These are phyloP conservation scores for Macrocystidia cucumis DNA, from an alignment of 1,284 basidiomycete genomes.

Conservation along the genomic window DNA sequence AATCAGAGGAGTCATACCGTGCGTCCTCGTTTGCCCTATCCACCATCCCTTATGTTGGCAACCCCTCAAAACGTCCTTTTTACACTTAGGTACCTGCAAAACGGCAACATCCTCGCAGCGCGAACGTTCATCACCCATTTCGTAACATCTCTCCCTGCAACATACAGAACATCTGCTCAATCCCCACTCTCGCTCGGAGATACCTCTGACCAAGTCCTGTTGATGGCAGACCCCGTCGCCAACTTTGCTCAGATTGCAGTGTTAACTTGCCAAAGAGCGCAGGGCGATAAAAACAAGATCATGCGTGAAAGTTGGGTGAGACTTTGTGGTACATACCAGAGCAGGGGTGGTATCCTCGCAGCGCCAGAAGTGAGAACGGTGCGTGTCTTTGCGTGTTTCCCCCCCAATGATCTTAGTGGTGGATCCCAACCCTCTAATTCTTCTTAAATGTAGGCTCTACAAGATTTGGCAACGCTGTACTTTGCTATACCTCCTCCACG, in stretches of 20 bases:
- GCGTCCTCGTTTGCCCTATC: slow-evolving; percentile 18
- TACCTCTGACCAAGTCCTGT: slow-evolving; percentile 54
- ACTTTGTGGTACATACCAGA: slow-evolving; percentile 76
- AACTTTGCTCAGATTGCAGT: slow-evolving; percentile 89
- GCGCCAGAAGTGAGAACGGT: slow-evolving; percentile 72
- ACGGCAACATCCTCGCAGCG: slow-evolving; percentile 83
- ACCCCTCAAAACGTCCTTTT: too few species aligned
- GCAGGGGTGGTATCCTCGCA: slow-evolving; percentile 52
- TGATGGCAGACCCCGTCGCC: slow-evolving; percentile 67
- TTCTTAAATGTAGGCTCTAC: slow-evolving; percentile 27
- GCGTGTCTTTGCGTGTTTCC: slow-evolving; percentile 25
- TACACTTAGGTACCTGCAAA: slow-evolving; percentile 66
- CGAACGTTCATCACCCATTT: slow-evolving; percentile 78
- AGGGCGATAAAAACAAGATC: slow-evolving; percentile 64
- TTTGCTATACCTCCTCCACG: slow-evolving; percentile 76
- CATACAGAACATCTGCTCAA: slow-evolving; percentile 21
- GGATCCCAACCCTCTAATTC: slow-evolving; percentile 1
- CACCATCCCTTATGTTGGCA: slow-evolving; percentile 3
- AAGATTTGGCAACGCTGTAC: slow-evolving; percentile 65
- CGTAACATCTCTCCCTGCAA: slow-evolving; percentile 48
- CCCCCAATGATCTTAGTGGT: background rate
- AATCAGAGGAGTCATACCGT: slow-evolving; percentile 79
- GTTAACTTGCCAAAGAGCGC: slow-evolving; percentile 75
- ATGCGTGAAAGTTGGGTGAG: slow-evolving; percentile 78
- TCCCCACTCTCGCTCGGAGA: slow-evolving; percentile 34